A percentile compares a stretch with the other conserved stretches of the same genome.
phyloP scores from a whole-genome alignment of 257 asterid genomes.

The Fraxinus americana region DNA sequence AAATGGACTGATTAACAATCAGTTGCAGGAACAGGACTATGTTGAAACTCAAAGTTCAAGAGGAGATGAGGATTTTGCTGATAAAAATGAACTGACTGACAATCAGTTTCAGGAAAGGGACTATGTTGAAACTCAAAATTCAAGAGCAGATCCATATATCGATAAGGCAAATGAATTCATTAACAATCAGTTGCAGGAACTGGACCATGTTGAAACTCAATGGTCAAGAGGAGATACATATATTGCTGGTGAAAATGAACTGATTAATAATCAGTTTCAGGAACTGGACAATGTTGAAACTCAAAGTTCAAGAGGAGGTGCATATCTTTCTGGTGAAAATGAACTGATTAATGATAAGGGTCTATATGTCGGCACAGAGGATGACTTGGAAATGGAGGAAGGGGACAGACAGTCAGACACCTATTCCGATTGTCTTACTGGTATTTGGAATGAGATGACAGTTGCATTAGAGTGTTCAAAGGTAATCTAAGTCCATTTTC shows the following conservation, averaged over 20 bases:
- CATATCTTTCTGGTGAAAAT: conserved; percentile 25
- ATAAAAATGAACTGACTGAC: conserved; percentile 25
- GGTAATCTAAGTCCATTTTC: conserved; percentile 40
- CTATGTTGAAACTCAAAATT: conserved; percentile 36
- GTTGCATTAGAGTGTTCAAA: conserved; percentile 79
- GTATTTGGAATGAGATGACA: conserved; percentile 81
- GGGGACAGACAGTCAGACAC: conserved; percentile 42
- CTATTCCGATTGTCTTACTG: conserved; percentile 67
- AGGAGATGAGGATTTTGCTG: conserved; percentile 27
- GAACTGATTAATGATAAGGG: conserved; percentile 45
- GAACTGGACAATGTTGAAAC: conserved; percentile 53
- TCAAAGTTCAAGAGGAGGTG: conserved; percentile 25
- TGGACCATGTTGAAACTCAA: conserved; percentile 43
- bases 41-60: conserved; percentile 31
- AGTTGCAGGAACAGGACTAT: conserved; percentile 43
- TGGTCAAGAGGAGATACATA: conserved; percentile 25
- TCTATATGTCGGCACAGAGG: conserved; percentile 57
- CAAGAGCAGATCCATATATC: background rate
- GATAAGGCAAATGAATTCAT: conserved; percentile 23
- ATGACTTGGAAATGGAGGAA: conserved; percentile 49
- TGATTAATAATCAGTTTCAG: conserved; percentile 22
- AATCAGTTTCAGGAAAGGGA: conserved; percentile 41
- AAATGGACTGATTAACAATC: conserved; percentile 20
- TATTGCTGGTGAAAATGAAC: conserved; percentile 14
- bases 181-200: conserved; percentile 36